These are phyloP conservation scores for Gnomoniopsis smithogilvyi DNA, from an alignment of 2,329 filamentous ascomycete species.

Conservation along the genomic window DNA sequence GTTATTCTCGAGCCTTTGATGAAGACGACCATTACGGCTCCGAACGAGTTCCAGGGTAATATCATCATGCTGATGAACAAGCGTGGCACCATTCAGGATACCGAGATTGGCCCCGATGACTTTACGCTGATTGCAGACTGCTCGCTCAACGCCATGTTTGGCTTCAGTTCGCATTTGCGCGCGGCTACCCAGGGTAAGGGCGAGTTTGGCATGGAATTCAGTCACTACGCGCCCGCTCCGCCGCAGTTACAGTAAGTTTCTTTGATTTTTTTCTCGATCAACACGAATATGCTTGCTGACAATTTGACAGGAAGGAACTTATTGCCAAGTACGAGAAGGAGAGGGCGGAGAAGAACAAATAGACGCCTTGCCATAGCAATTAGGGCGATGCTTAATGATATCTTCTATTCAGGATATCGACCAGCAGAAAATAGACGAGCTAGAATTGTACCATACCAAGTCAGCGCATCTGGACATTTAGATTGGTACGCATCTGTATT, in stretches of 20 bases:
- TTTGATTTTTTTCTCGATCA: constrained; percentile 10
- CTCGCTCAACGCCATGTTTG: constrained; percentile 96
- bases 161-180: constrained; percentile 86
- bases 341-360: constrained; percentile 16
- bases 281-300: constrained; percentile 22
- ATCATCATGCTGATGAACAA: constrained; percentile 96
- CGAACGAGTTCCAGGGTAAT: constrained; percentile 95
- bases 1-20: constrained; percentile 92
- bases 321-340: constrained; percentile 58
- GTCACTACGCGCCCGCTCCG: constrained; percentile 86
- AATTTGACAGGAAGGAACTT: constrained; percentile 50
- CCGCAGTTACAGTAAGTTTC: constrained; percentile 78
- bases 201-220: constrained; percentile 98
- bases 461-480: constrained; percentile 3
- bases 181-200: constrained; percentile 97
- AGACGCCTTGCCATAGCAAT: not conserved
- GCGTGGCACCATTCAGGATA: constrained; percentile 91
- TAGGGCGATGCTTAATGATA: not conserved
- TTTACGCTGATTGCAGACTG: constrained; percentile 92
- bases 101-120: constrained; percentile 89
- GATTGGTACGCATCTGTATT: constrained; percentile 10
- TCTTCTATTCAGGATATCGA: not conserved
- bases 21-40: constrained; percentile 96
- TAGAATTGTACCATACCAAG: constrained; percentile 13
- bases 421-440: constrained; percentile 2